phyloP scores from a whole-genome alignment of 768 basidiomycete species.

The Tephrocybe rancida region DNA sequence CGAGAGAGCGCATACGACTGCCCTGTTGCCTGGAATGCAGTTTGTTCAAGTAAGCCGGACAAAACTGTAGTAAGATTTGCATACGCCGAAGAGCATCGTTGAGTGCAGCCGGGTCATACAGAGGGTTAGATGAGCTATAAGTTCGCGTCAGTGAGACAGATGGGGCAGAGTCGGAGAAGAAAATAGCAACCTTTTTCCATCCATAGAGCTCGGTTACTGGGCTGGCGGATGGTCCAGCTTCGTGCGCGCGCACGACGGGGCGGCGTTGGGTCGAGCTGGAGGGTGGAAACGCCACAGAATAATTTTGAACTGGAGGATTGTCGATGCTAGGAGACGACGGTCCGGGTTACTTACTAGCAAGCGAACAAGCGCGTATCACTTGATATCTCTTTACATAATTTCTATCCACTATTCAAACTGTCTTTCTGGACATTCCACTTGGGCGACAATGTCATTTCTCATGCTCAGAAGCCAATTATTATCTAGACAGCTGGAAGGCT shows the following conservation, averaged over 20 bases:
- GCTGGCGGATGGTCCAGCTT: constrained; percentile 72
- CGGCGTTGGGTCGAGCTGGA: constrained; percentile 16
- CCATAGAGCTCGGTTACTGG: constrained; percentile 71
- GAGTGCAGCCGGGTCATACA: constrained; percentile 63
- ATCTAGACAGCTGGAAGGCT: too few species aligned
- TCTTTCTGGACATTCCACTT: too few species aligned
- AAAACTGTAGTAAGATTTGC: constrained; percentile 17
- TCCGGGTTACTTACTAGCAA: constrained; percentile 17
- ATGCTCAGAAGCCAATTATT: too few species aligned
- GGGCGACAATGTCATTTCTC: too few species aligned
- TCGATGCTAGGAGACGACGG: not conserved
- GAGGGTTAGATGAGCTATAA: constrained; percentile 57
- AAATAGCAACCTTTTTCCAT: constrained; percentile 62
- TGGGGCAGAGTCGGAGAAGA: not conserved
- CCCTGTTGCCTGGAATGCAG: constrained; percentile 67
- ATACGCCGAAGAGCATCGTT: constrained; percentile 71
- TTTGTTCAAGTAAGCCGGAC: constrained; percentile 15
- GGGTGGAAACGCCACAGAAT: constrained; percentile 14
- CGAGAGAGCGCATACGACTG: constrained; percentile 87
- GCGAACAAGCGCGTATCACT: not conserved
- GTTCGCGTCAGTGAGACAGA: constrained; percentile 24
- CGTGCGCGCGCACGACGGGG: constrained; percentile 65
- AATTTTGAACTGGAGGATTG: constrained; percentile 5
- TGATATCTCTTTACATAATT: not conserved
- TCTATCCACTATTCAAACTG: not conserved